A percentile compares a stretch with the other conserved stretches of the same genome.
Evolutionary conservation across 176 grass and related monocot genomes (phyloP).

Genomic region (Tillandsia fasciculata): DNA sequence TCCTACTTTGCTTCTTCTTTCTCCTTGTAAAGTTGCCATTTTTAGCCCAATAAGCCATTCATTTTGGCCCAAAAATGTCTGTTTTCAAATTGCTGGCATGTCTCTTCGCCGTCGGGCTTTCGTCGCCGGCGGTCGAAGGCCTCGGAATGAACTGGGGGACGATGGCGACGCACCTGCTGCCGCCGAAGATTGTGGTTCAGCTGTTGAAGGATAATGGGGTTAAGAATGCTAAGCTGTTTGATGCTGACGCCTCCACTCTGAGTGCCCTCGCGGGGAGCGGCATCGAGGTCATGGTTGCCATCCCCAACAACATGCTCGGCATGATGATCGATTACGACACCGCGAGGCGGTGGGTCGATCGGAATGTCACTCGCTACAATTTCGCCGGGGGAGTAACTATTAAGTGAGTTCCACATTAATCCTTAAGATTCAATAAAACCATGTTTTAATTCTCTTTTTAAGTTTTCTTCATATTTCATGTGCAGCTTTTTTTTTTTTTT

Average conservation of each 20-base stretch:
- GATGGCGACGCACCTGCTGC: slow-evolving; percentile 32
- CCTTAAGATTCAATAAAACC: neutral
- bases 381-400: slow-evolving; percentile 41
- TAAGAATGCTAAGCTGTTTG: slow-evolving; percentile 41
- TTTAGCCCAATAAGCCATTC: neutral
- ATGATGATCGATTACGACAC: slow-evolving; percentile 28
- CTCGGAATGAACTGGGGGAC: slow-evolving; percentile 49
- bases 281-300: slow-evolving; percentile 42
- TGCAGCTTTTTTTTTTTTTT: no score
- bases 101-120: neutral
- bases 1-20: neutral
- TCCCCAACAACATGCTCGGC: slow-evolving; percentile 41
- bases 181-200: slow-evolving; percentile 34
- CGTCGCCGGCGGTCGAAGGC: slow-evolving; percentile 16
- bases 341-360: slow-evolving; percentile 35
- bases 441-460: neutral
- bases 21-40: neutral
- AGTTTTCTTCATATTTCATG: neutral
- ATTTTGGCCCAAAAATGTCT: neutral
- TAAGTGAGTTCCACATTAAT: slow-evolving; percentile 32
- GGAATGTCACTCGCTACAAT: slow-evolving; percentile 27
- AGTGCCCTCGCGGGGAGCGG: slow-evolving; percentile 22
- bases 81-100: neutral
- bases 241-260: slow-evolving; percentile 27
- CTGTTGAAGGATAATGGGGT: slow-evolving; percentile 36